Conservation (phyloP, 306 rosid species). For the Pterocarpus santalinus region DNA sequence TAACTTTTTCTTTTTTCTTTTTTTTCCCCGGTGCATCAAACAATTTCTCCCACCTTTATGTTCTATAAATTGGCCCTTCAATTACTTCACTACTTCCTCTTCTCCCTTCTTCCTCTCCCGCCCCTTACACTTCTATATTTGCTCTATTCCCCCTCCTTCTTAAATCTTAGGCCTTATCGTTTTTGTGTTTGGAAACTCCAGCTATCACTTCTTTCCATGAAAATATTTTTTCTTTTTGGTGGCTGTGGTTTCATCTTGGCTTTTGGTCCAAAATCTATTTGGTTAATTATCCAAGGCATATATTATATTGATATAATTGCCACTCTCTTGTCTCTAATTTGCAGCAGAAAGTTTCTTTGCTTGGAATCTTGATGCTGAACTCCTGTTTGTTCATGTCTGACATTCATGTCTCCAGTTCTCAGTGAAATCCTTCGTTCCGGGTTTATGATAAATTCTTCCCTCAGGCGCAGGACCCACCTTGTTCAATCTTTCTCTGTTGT, state of each 20-base stretch:
- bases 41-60: neutral
- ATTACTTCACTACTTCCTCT: slow-evolving; percentile 50
- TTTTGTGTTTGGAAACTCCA: neutral
- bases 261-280: slow-evolving; percentile 16
- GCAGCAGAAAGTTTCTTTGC: neutral
- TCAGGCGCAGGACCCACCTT: slow-evolving; percentile 81
- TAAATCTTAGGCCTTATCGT: slow-evolving; percentile 17
- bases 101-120: slow-evolving; percentile 33
- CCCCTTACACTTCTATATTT: neutral
- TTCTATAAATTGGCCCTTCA: slow-evolving; percentile 66
- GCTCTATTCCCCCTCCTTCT: slow-evolving; percentile 53
- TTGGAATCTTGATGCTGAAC: neutral
- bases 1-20: neutral
- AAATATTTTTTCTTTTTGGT: neutral
- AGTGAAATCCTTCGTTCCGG: slow-evolving; percentile 96
- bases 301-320: neutral
- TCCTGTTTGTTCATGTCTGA: slow-evolving; percentile 64
- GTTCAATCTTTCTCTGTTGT: slow-evolving; percentile 98
- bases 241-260: slow-evolving; percentile 10
- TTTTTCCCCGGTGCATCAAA: neutral
- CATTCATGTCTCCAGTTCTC: slow-evolving; percentile 91
- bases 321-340: neutral
- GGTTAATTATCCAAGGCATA: neutral
- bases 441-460: slow-evolving; percentile 83
- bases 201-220: neutral